Base-by-base conservation (phyloP, 495 filamentous ascomycete species). In the Xylaria longipes region DNA sequence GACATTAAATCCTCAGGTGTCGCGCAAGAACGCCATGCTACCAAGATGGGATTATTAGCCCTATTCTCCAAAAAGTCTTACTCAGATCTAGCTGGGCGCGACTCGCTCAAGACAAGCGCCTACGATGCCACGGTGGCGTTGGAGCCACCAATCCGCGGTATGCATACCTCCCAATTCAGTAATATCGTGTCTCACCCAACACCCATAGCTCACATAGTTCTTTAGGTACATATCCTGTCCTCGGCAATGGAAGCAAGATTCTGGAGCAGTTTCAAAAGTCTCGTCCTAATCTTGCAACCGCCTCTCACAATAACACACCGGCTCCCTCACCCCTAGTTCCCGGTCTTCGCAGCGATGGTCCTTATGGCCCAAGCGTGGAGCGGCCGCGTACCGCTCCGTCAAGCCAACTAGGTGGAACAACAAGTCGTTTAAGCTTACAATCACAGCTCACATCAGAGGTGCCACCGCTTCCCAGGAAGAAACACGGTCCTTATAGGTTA, bases 21-120 rank as follows among this genome's bases (percentile, higher is more conserved):
- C 60, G 27, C 41, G 39, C 5, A 52, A 22, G 15, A 70, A 33
- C 33, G 68, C 27, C 33, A 54, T 61, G 46, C 43, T 33, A 25
- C 68, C 77, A 79, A 66, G 29, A 85, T 85, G 84, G 83, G 84
- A 71, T 74, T 84, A 70, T 74, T 84, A 52, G 81, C 77, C 70
- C 81, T 84, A 33, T 68, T 85, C 39, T 73, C 78, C 12, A 80
- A 70, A 64, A 84, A 77, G 60, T 60, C 75, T 25, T 58, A 73
- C 31, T 46, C 71, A 17, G 58, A 72, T 66, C 71, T 73, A 68
- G 39, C 50, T 37, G 77, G 76, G 65, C n/a, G 57, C 57, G 33
- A 60, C 57, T 37, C 57, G 33, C 69, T 80, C n/a, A 83, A 79
- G 68, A 65, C 78, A 1, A 68, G 73, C 48, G 76, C 76, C 22